A percentile compares a stretch with the other conserved stretches of the same genome.
These are phyloP conservation scores for Fusarium chaquense DNA, from an alignment of 2,329 filamentous ascomycete species.

Conservation along the genomic window DNA sequence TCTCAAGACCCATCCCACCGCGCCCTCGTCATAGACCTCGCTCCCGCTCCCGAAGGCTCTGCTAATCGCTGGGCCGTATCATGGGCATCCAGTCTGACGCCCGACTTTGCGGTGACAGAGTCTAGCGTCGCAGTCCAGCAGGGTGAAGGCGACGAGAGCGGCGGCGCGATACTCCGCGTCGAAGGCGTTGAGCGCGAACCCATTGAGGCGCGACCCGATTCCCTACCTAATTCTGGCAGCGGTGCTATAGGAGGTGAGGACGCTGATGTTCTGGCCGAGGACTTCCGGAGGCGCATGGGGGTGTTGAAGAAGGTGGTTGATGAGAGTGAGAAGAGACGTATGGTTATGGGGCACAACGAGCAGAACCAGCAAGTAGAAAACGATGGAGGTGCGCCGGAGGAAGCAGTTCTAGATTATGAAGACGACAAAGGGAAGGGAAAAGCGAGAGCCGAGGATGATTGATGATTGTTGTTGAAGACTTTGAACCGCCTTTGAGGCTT, in stretches of 20 bases:
- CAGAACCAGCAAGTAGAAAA: conserved; percentile 14
- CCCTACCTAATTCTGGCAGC: conserved; percentile 49
- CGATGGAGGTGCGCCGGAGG: conserved; percentile 29
- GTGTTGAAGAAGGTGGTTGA: conserved; percentile 66
- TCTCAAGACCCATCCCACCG: conserved; percentile 57
- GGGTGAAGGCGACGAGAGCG: conserved; percentile 50
- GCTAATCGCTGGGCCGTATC: conserved; percentile 66
- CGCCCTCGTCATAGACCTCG: conserved; percentile 68
- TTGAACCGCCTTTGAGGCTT: background rate
- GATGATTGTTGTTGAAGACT: background rate
- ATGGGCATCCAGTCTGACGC: conserved; percentile 77
- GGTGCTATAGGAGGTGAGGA: conserved; percentile 58
- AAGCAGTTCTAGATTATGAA: conserved; percentile 36
- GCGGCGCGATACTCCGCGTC: conserved; percentile 51
- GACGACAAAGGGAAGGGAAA: conserved; percentile 28
- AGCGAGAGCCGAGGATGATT: conserved; percentile 25
- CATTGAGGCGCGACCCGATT: conserved; percentile 46
- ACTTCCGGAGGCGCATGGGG: conserved; percentile 69
- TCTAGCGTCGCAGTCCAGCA: conserved; percentile 59
- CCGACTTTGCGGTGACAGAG: conserved; percentile 74
- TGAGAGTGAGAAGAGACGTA: conserved; percentile 61
- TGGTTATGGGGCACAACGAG: conserved; percentile 45
- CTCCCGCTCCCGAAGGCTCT: conserved; percentile 52
- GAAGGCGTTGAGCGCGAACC: conserved; percentile 56
- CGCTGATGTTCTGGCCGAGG: conserved; percentile 64